Percentiles rank a stretch among this genome's conserved stretches.
Conservation (phyloP, 805 yeast species). For the Metschnikowia vanudenii region DNA sequence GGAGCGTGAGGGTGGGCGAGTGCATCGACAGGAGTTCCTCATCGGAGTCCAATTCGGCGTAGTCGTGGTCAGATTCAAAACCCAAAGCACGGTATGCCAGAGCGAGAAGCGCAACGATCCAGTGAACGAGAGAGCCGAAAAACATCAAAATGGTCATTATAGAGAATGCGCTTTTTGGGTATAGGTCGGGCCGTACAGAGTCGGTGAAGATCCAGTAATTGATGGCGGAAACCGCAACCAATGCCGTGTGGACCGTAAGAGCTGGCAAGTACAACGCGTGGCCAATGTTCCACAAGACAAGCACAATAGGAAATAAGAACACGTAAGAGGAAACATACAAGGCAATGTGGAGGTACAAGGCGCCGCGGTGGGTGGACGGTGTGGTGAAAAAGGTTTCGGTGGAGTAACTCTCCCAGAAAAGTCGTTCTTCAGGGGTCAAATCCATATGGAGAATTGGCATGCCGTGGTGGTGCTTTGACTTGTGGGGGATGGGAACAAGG, state of each 20-base stretch:
- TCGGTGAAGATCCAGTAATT: conserved; percentile 56
- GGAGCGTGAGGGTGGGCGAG: conserved; percentile 16
- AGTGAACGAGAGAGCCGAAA: conserved; percentile 53
- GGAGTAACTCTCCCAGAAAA: conserved; percentile 76
- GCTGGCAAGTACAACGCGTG: conserved; percentile 42
- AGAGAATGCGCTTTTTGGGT: conserved; percentile 74
- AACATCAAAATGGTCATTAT: conserved; percentile 63
- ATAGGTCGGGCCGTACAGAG: conserved; percentile 56
- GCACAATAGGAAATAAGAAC: conserved; percentile 62
- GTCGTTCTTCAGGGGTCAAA: conserved; percentile 67
- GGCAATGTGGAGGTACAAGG: conserved; percentile 55
- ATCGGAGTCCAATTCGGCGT: conserved; percentile 16
- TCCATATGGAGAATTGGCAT: conserved; percentile 67
- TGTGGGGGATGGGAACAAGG: conserved; percentile 36
- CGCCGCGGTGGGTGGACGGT: conserved; percentile 46
- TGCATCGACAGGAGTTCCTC: conserved; percentile 16
- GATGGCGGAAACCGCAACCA: conserved; percentile 50
- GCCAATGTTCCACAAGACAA: conserved; percentile 60
- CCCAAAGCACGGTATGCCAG: conserved; percentile 40
- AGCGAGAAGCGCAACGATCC: conserved; percentile 50
- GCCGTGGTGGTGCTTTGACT: conserved; percentile 56
- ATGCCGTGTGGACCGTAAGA: conserved; percentile 41
- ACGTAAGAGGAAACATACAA: conserved; percentile 45
- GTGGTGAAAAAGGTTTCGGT: conserved; percentile 71
- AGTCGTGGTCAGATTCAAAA: conserved; percentile 14